A percentile compares a stretch with the other conserved stretches of the same genome.
phyloP scores from a whole-genome alignment of 495 filamentous ascomycete genomes.

The Lindgomyces ingoldianus region DNA sequence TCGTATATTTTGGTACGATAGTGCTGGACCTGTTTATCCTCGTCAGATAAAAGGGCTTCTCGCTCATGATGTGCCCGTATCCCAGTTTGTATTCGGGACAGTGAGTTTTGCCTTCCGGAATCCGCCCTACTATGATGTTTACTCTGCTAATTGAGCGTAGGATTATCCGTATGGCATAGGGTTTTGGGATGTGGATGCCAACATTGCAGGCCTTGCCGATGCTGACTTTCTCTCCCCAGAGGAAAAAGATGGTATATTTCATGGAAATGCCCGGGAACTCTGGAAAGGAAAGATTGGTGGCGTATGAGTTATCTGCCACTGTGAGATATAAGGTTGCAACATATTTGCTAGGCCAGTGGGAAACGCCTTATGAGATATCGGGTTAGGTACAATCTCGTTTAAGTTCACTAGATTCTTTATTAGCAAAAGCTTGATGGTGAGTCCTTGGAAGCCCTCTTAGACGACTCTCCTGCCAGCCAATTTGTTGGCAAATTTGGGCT shows the following conservation, averaged over 20 bases:
- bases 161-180: conserved; percentile 38
- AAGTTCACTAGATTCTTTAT: not conserved
- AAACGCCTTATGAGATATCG: not conserved
- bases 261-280: conserved; percentile 17
- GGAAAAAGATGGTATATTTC: conserved; percentile 30
- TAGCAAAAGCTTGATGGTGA: not conserved
- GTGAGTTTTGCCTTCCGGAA: conserved; percentile 19
- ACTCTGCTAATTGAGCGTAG: conserved; percentile 8
- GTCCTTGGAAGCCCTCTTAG: conserved; percentile 59
- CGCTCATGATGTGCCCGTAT: conserved; percentile 33
- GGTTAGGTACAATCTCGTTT: not conserved
- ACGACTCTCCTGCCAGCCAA: conserved; percentile 68
- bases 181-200: conserved; percentile 35
- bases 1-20: conserved; percentile 37
- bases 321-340: not conserved
- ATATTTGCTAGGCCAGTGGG: not conserved
- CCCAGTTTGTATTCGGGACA: conserved; percentile 37
- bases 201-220: conserved; percentile 24
- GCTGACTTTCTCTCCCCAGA: conserved; percentile 27
- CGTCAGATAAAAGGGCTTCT: conserved; percentile 37
- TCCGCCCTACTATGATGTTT: not conserved
- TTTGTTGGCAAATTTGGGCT: conserved; percentile 63
- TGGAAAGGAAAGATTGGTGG: conserved; percentile 24
- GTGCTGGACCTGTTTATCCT: conserved; percentile 37
- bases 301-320: not conserved